A percentile compares a stretch with the other conserved stretches of the same genome.
Conservation (phyloP, 164 flowering plant species). For the Euptelea pleiosperma region DNA sequence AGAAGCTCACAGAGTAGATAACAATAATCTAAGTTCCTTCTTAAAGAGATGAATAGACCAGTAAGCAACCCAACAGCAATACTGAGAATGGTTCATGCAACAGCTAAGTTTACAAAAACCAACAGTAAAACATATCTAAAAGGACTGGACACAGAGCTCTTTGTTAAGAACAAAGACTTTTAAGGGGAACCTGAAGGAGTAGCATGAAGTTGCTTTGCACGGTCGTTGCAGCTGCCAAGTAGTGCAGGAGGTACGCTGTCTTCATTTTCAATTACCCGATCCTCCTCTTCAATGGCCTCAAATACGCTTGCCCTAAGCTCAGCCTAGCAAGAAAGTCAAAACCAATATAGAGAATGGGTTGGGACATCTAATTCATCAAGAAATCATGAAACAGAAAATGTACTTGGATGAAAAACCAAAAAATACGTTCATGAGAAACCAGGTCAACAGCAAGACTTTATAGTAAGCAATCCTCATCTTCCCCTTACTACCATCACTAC, state of each 20-base stretch:
- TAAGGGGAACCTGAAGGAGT: conserved; percentile 80
- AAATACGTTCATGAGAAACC: too few species aligned
- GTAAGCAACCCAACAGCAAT: too few species aligned
- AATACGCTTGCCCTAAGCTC: conserved; percentile 98
- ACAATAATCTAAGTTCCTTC: too few species aligned
- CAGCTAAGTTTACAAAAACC: neutral
- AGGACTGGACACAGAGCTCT: too few species aligned
- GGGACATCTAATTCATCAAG: neutral
- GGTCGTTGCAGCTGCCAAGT: conserved; percentile 96
- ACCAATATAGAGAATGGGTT: neutral
- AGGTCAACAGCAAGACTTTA: too few species aligned
- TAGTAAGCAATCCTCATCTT: neutral
- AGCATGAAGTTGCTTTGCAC: conserved; percentile 92
- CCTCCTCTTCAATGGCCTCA: conserved; percentile 99
- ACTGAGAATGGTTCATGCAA: neutral
- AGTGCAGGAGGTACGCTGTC: conserved; percentile 87
- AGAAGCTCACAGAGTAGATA: too few species aligned
- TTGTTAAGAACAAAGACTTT: neutral
- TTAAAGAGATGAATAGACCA: too few species aligned
- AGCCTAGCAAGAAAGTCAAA: conserved; percentile 44
- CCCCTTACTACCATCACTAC: too few species aligned
- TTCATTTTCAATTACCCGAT: conserved; percentile 67
- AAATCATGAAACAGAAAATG: neutral
- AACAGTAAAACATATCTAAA: too few species aligned
- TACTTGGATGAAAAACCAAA: too few species aligned